phyloP scores from a whole-genome alignment of 2,329 filamentous ascomycete species.

The Arthrobotrys megalospora region DNA sequence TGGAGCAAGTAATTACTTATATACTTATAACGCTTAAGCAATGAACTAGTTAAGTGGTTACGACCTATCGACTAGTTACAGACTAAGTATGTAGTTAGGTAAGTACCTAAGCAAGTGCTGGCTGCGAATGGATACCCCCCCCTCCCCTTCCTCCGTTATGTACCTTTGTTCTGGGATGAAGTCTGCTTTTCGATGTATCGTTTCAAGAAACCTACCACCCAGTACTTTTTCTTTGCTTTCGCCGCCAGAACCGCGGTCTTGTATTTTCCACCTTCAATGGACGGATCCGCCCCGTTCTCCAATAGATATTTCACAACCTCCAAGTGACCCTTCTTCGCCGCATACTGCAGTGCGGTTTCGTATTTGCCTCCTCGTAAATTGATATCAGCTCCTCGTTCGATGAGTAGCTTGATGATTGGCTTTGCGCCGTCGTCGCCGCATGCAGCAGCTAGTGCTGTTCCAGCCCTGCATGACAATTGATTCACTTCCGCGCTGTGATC shows the following conservation, averaged over 20 bases:
- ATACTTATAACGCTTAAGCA: too few relatives aligned
- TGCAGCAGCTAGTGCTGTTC: slow-evolving; percentile 24
- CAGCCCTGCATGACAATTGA: slow-evolving; percentile 2
- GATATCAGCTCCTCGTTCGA: slow-evolving; percentile 40
- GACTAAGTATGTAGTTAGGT: too few relatives aligned
- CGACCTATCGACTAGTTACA: too few relatives aligned
- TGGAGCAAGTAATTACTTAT: too few relatives aligned
- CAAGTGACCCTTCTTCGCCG: slow-evolving; percentile 26
- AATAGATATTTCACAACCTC: slow-evolving; percentile 26
- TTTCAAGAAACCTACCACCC: slow-evolving; percentile 27
- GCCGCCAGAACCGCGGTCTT: slow-evolving; percentile 11
- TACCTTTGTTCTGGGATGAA: too few relatives aligned
- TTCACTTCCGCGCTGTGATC: slow-evolving; percentile 19
- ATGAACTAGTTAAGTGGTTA: too few relatives aligned
- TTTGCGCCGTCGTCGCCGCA: slow-evolving; percentile 13
- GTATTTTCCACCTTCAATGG: slow-evolving; percentile 31
- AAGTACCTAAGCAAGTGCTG: too few relatives aligned
- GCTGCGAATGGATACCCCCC: too few relatives aligned
- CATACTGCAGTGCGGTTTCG: slow-evolving; percentile 20
- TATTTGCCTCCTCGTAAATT: slow-evolving; percentile 33
- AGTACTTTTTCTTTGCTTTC: slow-evolving; percentile 21
- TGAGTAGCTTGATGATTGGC: slow-evolving; percentile 22
- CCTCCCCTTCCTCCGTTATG: too few relatives aligned
- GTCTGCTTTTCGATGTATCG: slow-evolving; percentile 12
- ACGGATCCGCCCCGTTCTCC: slow-evolving; percentile 27